Conservation (phyloP, 1,284 basidiomycete genomes). For the Cryptococcus sp. region DNA sequence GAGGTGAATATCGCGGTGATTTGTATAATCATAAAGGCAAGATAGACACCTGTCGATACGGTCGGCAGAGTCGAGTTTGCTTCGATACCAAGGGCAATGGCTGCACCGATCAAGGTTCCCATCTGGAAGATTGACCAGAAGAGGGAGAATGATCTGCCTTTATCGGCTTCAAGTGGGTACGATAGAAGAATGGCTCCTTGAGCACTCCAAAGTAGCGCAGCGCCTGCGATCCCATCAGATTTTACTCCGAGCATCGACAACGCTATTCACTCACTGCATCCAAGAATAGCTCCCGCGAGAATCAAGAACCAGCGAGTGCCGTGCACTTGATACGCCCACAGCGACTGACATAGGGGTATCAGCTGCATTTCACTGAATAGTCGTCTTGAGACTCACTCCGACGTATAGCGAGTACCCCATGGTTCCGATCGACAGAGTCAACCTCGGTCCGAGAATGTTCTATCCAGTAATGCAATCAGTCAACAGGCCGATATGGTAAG, state of each 20-base stretch:
- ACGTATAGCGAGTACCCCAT: slow-evolving; percentile 46
- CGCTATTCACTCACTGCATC: slow-evolving; percentile 48
- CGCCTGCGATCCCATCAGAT: slow-evolving; percentile 5
- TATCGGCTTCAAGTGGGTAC: slow-evolving; percentile 55
- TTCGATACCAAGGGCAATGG: slow-evolving; percentile 54
- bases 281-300: slow-evolving; percentile 54
- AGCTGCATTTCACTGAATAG: not conserved
- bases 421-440: slow-evolving; percentile 54
- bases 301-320: slow-evolving; percentile 51
- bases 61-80: slow-evolving; percentile 29
- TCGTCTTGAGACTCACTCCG: slow-evolving; percentile 25
- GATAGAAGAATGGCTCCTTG: slow-evolving; percentile 57
- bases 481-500: slow-evolving; percentile 13
- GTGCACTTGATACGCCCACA: slow-evolving; percentile 27
- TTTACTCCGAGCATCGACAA: not conserved
- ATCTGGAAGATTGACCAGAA: slow-evolving; percentile 57
- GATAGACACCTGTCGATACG: slow-evolving; percentile 44
- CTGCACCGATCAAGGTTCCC: slow-evolving; percentile 54
- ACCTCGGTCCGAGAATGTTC: slow-evolving; percentile 54
- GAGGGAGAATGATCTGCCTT: slow-evolving; percentile 53
- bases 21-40: slow-evolving; percentile 51
- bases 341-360: slow-evolving; percentile 1
- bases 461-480: slow-evolving; percentile 3
- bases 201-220: slow-evolving; percentile 43
- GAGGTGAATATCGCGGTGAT: slow-evolving; percentile 31